phyloP scores from a whole-genome alignment of 2,329 filamentous ascomycete genomes.

The Pseudogymnoascus sp. region DNA sequence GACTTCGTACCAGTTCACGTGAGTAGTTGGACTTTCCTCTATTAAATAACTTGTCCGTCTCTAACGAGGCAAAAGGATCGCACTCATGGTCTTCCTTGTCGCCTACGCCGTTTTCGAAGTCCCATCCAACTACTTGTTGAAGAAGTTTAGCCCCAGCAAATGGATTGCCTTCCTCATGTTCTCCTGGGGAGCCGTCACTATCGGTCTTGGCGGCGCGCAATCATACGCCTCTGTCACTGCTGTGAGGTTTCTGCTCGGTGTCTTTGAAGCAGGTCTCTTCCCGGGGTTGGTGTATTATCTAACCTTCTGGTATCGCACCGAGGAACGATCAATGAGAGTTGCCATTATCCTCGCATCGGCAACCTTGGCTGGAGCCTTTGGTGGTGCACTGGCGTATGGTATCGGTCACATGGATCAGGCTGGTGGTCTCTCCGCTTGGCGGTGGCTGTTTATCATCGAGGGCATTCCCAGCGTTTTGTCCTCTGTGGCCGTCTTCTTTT shows the following conservation, averaged over 20 bases:
- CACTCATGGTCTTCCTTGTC: slow-evolving; percentile 39
- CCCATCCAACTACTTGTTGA: slow-evolving; percentile 41
- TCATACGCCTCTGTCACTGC: slow-evolving; percentile 37
- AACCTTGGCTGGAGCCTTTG: slow-evolving; percentile 25
- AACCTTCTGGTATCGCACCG: slow-evolving; percentile 26
- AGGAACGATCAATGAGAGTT: slow-evolving; percentile 24
- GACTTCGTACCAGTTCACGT: background rate
- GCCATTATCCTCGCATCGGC: slow-evolving; percentile 26
- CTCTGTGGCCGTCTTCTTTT: slow-evolving; percentile 37
- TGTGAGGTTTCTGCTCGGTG: slow-evolving; percentile 39
- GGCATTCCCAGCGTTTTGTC: slow-evolving; percentile 20
- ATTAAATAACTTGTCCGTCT: background rate
- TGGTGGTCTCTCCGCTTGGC: slow-evolving; percentile 22
- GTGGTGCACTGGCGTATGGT: slow-evolving; percentile 26
- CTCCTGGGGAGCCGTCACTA: background rate
- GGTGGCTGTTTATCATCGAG: slow-evolving; percentile 27
- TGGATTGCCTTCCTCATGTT: slow-evolving; percentile 18
- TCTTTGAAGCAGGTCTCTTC: slow-evolving; percentile 40
- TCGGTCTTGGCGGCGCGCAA: slow-evolving; percentile 20
- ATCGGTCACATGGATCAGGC: slow-evolving; percentile 25
- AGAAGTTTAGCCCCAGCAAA: slow-evolving; percentile 38
- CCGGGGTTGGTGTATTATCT: slow-evolving; percentile 30
- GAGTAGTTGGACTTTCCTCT: background rate
- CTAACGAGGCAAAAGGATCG: slow-evolving; percentile 25
- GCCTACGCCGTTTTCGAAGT: slow-evolving; percentile 42